Evolutionary conservation across 306 rosid genomes (phyloP).

Genomic region (Vachellia pachyceras): DNA sequence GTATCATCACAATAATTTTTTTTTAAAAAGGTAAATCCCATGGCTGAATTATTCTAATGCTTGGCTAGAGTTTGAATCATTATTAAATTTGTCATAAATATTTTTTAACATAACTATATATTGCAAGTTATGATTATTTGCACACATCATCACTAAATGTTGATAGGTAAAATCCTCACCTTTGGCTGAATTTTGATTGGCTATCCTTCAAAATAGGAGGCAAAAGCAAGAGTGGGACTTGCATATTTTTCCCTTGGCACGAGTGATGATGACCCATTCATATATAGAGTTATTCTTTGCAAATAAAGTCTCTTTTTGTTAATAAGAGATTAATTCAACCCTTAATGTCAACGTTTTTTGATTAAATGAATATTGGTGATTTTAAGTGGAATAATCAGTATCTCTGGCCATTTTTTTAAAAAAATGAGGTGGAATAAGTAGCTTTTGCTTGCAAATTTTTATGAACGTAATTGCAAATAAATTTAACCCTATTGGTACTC

Average conservation of each 20-base stretch:
- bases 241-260: not conserved
- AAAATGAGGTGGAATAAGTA: not conserved
- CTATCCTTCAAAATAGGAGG: not conserved
- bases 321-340: not conserved
- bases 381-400: not conserved
- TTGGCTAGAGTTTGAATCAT: not conserved
- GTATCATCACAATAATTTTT: not conserved
- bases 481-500: not conserved
- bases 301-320: not conserved
- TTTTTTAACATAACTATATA: not conserved
- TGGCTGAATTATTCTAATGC: not conserved
- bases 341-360: not conserved
- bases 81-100: not conserved
- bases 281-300: not conserved
- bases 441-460: not conserved
- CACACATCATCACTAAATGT: not conserved
- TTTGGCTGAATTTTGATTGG: not conserved
- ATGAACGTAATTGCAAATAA: not conserved
- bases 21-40: not conserved
- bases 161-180: not conserved
- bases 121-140: not conserved
- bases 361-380: not conserved
- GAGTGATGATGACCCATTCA: constrained; percentile 2
- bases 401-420: not conserved
- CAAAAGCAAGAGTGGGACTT: not conserved